phyloP scores from a whole-genome alignment of 2,329 filamentous ascomycete species.

The Colletotrichum melonis region DNA sequence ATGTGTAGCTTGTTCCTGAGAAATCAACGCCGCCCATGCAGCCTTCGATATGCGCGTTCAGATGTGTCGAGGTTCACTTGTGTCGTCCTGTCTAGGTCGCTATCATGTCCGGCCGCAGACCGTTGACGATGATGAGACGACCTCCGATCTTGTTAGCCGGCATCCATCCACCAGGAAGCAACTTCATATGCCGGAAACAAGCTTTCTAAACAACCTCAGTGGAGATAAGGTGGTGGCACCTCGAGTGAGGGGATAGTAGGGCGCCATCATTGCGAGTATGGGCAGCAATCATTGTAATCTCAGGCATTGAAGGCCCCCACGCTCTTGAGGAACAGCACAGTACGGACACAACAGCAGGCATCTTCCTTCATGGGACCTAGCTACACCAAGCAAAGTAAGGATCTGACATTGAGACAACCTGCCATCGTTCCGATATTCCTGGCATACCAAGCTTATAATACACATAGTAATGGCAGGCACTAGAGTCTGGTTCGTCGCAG shows the following conservation, averaged over 20 bases:
- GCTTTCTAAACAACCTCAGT: slow-evolving; percentile 13
- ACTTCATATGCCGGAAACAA: slow-evolving; percentile 25
- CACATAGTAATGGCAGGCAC: slow-evolving; percentile 37
- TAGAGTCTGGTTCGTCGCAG: slow-evolving; percentile 25
- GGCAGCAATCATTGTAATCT: neutral
- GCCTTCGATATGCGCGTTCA: too few species aligned
- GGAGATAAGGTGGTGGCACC: neutral
- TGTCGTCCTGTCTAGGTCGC: neutral
- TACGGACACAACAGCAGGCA: neutral
- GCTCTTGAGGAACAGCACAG: too few species aligned
- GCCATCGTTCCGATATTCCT: slow-evolving; percentile 37
- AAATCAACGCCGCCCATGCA: too few species aligned
- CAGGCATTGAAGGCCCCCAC: too few species aligned
- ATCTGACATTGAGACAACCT: slow-evolving; percentile 21
- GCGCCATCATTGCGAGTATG: neutral
- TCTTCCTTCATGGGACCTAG: neutral
- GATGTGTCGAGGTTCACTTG: too few species aligned
- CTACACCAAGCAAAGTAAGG: slow-evolving; percentile 3
- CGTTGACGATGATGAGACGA: too few species aligned
- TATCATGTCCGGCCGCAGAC: neutral
- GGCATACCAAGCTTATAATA: slow-evolving; percentile 38
- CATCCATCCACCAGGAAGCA: slow-evolving; percentile 10
- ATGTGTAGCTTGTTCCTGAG: too few species aligned
- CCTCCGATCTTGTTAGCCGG: neutral
- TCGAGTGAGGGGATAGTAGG: neutral